phyloP scores from a whole-genome alignment of 2,329 filamentous ascomycete genomes.

The Ilyonectria destructans region DNA sequence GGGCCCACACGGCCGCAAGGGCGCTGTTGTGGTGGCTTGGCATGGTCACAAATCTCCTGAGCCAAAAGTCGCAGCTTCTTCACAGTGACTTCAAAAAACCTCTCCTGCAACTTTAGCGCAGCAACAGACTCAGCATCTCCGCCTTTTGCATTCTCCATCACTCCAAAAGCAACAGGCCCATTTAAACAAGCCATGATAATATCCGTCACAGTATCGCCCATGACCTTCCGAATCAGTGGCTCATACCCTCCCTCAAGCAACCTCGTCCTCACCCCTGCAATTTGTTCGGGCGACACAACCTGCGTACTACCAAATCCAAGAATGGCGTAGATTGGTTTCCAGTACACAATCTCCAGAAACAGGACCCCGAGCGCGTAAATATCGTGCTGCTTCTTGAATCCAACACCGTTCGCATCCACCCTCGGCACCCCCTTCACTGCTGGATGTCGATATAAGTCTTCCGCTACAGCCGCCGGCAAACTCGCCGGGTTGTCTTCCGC shows the following conservation, averaged over 20 bases:
- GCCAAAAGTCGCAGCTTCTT: background rate
- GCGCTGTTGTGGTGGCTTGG: too few relatives aligned
- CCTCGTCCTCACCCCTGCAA: conserved; percentile 6
- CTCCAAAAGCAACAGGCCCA: background rate
- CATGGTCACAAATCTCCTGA: too few relatives aligned
- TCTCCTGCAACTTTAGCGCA: conserved; percentile 3
- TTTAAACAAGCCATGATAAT: conserved; percentile 9
- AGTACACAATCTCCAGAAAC: conserved; percentile 16
- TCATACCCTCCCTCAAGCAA: background rate
- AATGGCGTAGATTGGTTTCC: conserved; percentile 15
- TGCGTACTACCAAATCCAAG: conserved; percentile 2
- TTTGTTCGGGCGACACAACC: background rate
- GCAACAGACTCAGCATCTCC: background rate
- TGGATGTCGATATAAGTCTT: conserved; percentile 21
- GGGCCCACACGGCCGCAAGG: too few relatives aligned
- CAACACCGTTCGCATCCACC: background rate
- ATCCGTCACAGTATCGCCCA: conserved; percentile 7
- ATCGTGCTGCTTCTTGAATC: conserved; percentile 22
- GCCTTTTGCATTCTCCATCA: background rate
- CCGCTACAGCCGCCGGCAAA: background rate
- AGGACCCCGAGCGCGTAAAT: conserved; percentile 20
- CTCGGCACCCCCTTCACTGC: conserved; percentile 13
- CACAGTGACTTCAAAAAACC: conserved; percentile 12
- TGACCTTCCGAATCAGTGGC: background rate
- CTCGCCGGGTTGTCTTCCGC: conserved; percentile 2